Percentiles rank a stretch among this genome's conserved stretches.
Evolutionary conservation across 2,329 filamentous ascomycete genomes (phyloP).

Genomic region (Colletotrichum echinochloae): DNA sequence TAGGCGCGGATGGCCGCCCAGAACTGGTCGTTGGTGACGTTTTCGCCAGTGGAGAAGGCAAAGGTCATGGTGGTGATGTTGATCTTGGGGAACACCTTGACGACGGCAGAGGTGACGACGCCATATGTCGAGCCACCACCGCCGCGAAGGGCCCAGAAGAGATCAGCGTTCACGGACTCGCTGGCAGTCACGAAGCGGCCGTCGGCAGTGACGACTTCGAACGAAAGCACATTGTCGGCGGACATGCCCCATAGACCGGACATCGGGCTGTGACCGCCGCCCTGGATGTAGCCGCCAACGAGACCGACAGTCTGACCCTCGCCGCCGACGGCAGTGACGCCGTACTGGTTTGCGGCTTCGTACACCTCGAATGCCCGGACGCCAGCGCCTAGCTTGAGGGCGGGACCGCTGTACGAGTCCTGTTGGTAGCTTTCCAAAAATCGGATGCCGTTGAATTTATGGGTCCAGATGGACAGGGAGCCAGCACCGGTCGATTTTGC

Average conservation of each 20-base stretch:
- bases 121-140: conserved; percentile 58
- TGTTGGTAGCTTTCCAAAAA: conserved; percentile 38
- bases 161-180: conserved; percentile 64
- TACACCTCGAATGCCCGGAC: conserved; percentile 64
- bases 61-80: conserved; percentile 58
- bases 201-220: conserved; percentile 66
- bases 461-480: conserved; percentile 67
- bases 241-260: conserved; percentile 67
- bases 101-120: conserved; percentile 66
- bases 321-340: conserved; percentile 66
- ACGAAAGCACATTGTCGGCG: conserved; percentile 71
- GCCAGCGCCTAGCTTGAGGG: conserved; percentile 58
- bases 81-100: conserved; percentile 60
- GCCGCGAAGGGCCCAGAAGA: conserved; percentile 75
- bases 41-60: conserved; percentile 48
- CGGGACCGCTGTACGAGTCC: conserved; percentile 28
- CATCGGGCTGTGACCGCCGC: conserved; percentile 70
- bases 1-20: conserved; percentile 47
- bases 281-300: conserved; percentile 70
- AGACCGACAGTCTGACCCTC: conserved; percentile 67
- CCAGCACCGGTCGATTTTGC: conserved; percentile 61
- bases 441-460: conserved; percentile 57
- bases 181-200: conserved; percentile 65
- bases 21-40: conserved; percentile 45
- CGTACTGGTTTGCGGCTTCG: conserved; percentile 55